Evolutionary conservation across 306 rosid species (phyloP).

Genomic region (Trifolium pratense): DNA sequence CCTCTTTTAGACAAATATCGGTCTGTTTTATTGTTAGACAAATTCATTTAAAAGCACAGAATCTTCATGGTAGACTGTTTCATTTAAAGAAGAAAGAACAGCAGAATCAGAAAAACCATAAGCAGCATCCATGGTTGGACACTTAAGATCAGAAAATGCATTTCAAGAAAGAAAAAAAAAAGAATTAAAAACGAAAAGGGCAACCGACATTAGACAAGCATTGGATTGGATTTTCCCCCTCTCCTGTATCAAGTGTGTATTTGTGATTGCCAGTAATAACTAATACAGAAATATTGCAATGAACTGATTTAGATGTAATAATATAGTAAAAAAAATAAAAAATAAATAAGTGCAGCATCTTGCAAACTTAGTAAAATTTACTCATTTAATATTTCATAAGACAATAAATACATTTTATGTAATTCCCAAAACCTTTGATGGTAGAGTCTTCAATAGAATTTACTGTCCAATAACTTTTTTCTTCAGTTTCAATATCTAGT

Average conservation of each 20-base stretch:
- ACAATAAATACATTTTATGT: not conserved
- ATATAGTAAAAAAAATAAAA: no score
- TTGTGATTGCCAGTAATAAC: not conserved
- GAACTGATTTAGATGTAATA: not conserved
- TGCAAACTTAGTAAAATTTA: not conserved
- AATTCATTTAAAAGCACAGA: no score
- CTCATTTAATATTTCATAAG: not conserved
- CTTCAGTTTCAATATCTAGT: not conserved
- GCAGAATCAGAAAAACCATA: no score
- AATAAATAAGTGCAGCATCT: not conserved
- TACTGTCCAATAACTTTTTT: no score
- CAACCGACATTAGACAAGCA: not conserved
- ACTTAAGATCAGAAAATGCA: no score
- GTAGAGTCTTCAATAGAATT: not conserved
- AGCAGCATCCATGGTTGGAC: no score
- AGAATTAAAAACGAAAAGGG: not conserved
- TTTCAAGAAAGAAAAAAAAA: no score
- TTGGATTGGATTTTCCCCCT: not conserved
- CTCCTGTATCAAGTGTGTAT: not conserved
- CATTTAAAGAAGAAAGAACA: no score
- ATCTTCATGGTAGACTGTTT: no score
- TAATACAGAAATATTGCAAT: not conserved
- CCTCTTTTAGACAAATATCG: not conserved
- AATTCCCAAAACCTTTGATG: constrained; percentile 3
- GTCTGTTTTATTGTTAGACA: not conserved